Percentiles rank a stretch among this genome's conserved stretches.
These are phyloP conservation scores for Pisolithus sp. DNA, from an alignment of 768 basidiomycete genomes.

Conservation along the genomic window DNA sequence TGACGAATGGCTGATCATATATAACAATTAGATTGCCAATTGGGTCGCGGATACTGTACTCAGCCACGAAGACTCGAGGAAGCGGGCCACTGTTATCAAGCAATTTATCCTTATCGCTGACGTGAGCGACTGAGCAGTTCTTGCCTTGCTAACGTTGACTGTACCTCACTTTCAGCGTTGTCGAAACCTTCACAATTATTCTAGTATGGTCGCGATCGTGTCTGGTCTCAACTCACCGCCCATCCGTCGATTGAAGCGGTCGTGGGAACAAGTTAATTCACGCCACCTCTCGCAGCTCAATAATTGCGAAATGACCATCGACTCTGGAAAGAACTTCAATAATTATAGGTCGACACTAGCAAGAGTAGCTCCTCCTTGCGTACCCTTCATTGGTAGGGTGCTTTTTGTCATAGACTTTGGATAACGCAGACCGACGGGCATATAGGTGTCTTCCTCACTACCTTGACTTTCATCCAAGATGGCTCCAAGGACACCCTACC, in stretches of 20 bases:
- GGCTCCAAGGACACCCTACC: slow-evolving; percentile 83
- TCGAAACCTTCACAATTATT: slow-evolving; percentile 85
- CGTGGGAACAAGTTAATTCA: slow-evolving; percentile 83
- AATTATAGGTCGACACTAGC: slow-evolving; percentile 85
- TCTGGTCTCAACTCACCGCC: slow-evolving; percentile 93
- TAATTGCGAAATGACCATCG: slow-evolving; percentile 82
- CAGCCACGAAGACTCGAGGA: slow-evolving; percentile 72
- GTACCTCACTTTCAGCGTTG: slow-evolving; percentile 60
- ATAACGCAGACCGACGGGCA: neutral
- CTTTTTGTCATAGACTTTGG: neutral
- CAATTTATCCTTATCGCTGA: slow-evolving; percentile 90
- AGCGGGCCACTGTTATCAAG: slow-evolving; percentile 76
- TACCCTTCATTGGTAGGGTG: slow-evolving; percentile 86
- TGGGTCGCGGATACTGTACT: slow-evolving; percentile 91
- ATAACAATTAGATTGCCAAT: slow-evolving; percentile 65
- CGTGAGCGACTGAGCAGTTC: slow-evolving; percentile 41
- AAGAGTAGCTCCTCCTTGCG: slow-evolving; percentile 83
- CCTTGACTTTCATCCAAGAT: slow-evolving; percentile 96
- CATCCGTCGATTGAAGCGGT: slow-evolving; percentile 86
- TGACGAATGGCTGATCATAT: neutral
- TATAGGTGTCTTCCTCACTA: slow-evolving; percentile 90
- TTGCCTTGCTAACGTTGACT: slow-evolving; percentile 4
- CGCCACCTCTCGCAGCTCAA: slow-evolving; percentile 68
- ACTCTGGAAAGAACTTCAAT: slow-evolving; percentile 90
- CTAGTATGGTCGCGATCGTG: slow-evolving; percentile 93